A percentile compares a stretch with the other conserved stretches of the same genome.
These are phyloP conservation scores for Botrytis cinerea DNA, from an alignment of 2,329 filamentous ascomycete species.

Conservation along the genomic window DNA sequence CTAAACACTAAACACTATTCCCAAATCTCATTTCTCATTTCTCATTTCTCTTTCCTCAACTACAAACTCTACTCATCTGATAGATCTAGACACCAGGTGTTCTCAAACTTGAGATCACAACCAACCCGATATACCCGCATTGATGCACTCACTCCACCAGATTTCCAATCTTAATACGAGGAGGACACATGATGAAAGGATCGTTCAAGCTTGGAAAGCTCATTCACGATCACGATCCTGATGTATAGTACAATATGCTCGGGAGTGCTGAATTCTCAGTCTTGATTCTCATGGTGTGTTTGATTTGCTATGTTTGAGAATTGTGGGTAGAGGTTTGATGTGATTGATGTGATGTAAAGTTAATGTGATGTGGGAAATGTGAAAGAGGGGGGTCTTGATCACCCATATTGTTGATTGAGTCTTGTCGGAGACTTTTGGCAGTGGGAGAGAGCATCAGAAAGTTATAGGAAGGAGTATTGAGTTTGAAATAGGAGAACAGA, in stretches of 20 bases:
- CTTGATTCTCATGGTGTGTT: not conserved
- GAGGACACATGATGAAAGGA: not conserved
- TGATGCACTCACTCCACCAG: too few relatives aligned
- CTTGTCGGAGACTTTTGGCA: not conserved
- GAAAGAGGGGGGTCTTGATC: not conserved
- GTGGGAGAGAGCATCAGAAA: not conserved
- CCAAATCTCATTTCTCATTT: too few relatives aligned
- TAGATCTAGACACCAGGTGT: too few relatives aligned
- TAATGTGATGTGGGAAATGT: not conserved
- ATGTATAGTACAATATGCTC: not conserved
- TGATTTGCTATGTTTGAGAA: not conserved
- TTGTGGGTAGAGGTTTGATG: not conserved
- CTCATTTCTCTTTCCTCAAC: too few relatives aligned
- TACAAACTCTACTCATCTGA: too few relatives aligned
- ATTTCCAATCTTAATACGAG: too few relatives aligned
- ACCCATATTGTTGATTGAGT: fast-evolving
- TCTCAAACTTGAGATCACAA: too few relatives aligned
- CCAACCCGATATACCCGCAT: too few relatives aligned
- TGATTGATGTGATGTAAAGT: not conserved
- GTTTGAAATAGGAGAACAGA: not conserved
- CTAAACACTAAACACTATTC: too few relatives aligned
- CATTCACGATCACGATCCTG: not conserved
- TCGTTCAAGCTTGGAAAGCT: not conserved
- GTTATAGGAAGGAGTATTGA: not conserved
- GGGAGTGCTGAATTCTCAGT: not conserved